phyloP scores from a whole-genome alignment of 2,329 filamentous ascomycete genomes.

The Phialemonium atrogriseum region DNA sequence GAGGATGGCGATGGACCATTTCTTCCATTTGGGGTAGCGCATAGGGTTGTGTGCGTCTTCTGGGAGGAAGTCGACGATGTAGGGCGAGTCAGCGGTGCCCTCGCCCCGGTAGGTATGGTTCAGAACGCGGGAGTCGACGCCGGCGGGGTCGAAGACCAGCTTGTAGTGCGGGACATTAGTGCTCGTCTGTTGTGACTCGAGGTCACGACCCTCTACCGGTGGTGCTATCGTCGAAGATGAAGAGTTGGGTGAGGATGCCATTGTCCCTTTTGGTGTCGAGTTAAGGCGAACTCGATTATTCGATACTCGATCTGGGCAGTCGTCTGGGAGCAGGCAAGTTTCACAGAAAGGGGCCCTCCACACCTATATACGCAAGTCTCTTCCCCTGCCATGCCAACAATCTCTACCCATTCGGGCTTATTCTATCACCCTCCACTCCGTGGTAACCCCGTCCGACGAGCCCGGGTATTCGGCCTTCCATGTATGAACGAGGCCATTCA shows the following conservation, averaged over 20 bases:
- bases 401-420: too few relatives aligned
- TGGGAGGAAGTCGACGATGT: constrained; percentile 58
- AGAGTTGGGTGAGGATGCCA: constrained; percentile 14
- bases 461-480: too few relatives aligned
- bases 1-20: constrained; percentile 23
- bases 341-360: too few relatives aligned
- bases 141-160: constrained; percentile 48
- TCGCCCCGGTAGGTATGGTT: constrained; percentile 47
- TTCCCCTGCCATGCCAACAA: too few relatives aligned
- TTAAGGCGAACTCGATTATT: too few relatives aligned
- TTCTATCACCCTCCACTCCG: too few relatives aligned
- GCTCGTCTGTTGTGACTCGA: constrained; percentile 28
- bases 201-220: constrained; percentile 24
- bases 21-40: constrained; percentile 29
- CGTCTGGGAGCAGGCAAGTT: too few relatives aligned
- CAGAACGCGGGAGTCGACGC: constrained; percentile 48
- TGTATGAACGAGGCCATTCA: too few relatives aligned
- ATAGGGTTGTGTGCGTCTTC: constrained; percentile 48
- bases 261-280: too few relatives aligned
- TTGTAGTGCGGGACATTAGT: constrained; percentile 36
- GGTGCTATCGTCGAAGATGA: constrained; percentile 22
- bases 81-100: constrained; percentile 61
- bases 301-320: too few relatives aligned
- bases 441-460: too few relatives aligned
- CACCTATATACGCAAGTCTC: too few relatives aligned